Base-by-base conservation (phyloP, 805 yeast genomes). In the Ogataea parapolymorpha region DNA sequence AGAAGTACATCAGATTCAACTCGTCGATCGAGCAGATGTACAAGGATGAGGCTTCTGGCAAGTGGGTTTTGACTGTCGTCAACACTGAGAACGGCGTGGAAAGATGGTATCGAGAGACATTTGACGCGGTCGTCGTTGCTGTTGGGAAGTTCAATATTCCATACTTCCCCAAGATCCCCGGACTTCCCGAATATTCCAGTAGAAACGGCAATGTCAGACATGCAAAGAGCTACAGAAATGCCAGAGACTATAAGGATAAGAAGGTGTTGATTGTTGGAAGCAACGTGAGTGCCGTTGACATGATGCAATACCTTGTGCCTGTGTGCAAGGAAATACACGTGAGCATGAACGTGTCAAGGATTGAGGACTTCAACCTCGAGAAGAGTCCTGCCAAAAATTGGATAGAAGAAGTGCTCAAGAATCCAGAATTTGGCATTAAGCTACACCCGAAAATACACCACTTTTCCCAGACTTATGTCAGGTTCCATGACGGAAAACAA, bases 241-340 rank as follows among this genome's bases (percentile, higher is more conserved):
- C 58, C 8, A 54, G 56, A 1, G 53, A 49, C 4, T 61, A 58
- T 33, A 48, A 44, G 26, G 56, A 53, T 35, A 58, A 65, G 40
- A 60, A 51, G n/a, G 63, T 66, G 3, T 27, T 58, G 14, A 28
- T 58, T 11, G 54, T 59, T 24, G 64, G 61, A 14, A 41, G 76
- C 48, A 75, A 79, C 13, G 77, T 88, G 4, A 76, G 85, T 41
- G 93, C 88, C 8, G 71, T 77, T 14, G 95, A 86, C 52, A 50
- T 74, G 5, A 53, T 70, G 8, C 77, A 72, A 50, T 72, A 73
- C 42, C 50, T 64, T n/a, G 38, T 59, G 25, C 57, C 71, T 10
- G 34, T 22, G 14, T 44, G 49, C 24, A 60, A 13, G 48, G 55
- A 27, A 32, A 48, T 26, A 44, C 54, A 12, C 39, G 53, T 17